Percentiles rank a stretch among this genome's conserved stretches.
These are phyloP conservation scores for Solanum hybrid DNA, from an alignment of 305 asterid genomes.

Conservation along the genomic window DNA sequence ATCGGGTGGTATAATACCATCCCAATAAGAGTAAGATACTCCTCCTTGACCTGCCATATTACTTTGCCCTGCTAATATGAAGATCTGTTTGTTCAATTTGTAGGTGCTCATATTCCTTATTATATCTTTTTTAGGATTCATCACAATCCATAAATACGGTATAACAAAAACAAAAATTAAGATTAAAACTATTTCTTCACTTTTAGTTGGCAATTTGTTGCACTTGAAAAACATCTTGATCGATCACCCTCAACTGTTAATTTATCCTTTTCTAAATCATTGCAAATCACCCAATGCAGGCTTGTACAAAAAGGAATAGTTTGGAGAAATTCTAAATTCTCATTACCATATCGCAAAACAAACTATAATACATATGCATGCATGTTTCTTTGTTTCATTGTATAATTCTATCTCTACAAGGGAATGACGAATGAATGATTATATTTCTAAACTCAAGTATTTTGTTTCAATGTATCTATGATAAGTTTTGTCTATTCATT, in stretches of 20 bases:
- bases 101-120: background rate
- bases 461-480: background rate
- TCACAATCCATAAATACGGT: background rate
- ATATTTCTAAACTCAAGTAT: background rate
- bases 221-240: background rate
- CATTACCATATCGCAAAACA: background rate
- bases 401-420: background rate
- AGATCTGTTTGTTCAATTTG: conserved; percentile 1
- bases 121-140: background rate
- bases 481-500: background rate
- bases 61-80: conserved; percentile 9
- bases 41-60: conserved; percentile 13
- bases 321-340: background rate
- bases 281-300: background rate
- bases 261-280: background rate
- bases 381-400: background rate
- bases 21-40: background rate
- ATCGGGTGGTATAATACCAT: background rate
- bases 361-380: background rate
- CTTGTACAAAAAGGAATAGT: background rate
- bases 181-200: background rate
- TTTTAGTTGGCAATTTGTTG: background rate
- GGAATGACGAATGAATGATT: background rate
- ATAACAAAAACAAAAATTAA: background rate
- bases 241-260: background rate